These are phyloP conservation scores for Boletus barrowsii DNA, from an alignment of 768 basidiomycete species.

Conservation along the genomic window DNA sequence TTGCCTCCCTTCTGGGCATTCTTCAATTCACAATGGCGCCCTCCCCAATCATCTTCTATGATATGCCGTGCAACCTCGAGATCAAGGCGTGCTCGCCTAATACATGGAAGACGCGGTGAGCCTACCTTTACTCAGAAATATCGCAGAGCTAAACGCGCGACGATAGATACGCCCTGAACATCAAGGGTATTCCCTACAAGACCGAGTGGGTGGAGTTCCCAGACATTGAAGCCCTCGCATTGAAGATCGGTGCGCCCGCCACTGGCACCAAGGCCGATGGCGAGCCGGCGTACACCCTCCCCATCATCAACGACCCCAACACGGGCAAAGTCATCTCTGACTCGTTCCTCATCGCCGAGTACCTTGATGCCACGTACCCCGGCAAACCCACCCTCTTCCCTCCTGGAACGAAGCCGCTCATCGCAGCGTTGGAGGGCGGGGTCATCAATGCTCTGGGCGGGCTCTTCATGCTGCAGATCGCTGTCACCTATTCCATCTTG, in stretches of 20 bases:
- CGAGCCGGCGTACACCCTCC: conserved; percentile 37
- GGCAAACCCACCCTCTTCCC: conserved; percentile 40
- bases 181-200: conserved; percentile 39
- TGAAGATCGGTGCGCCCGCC: conserved; percentile 31
- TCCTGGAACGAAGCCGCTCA: conserved; percentile 35
- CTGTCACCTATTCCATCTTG: conserved; percentile 13
- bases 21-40: conserved; percentile 17
- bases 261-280: conserved; percentile 31
- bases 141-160: neutral
- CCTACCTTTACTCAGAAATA: neutral
- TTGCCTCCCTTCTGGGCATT: neutral
- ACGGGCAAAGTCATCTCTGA: conserved; percentile 37
- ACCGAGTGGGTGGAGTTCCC: conserved; percentile 46
- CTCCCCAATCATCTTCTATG: conserved; percentile 40
- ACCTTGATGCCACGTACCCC: conserved; percentile 45
- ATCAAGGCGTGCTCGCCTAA: conserved; percentile 42
- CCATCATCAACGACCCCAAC: conserved; percentile 40
- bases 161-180: conserved; percentile 37
- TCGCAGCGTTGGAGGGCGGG: conserved; percentile 36
- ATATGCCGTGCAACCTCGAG: conserved; percentile 36
- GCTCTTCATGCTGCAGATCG: conserved; percentile 15
- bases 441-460: conserved; percentile 11
- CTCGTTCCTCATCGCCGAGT: conserved; percentile 42
- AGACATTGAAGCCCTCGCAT: conserved; percentile 36
- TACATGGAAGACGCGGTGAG: conserved; percentile 44